Base-by-base conservation (phyloP, 2,329 filamentous ascomycete genomes). In the Talaromyces funiculosus region DNA sequence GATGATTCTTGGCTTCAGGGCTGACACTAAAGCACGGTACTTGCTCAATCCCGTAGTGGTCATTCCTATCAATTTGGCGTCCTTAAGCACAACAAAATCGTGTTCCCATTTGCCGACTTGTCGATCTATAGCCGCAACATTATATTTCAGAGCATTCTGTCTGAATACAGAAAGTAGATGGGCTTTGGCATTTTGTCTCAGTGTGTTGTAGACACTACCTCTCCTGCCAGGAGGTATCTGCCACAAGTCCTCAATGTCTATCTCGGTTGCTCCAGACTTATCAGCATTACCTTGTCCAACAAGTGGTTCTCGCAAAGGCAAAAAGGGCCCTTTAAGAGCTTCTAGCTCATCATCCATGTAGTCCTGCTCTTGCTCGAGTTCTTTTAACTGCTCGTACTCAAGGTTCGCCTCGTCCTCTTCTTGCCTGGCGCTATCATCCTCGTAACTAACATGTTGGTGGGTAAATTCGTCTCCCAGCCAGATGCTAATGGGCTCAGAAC, bases 31-130 rank as follows among this genome's bases (percentile, higher is more conserved):
- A 0, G 82, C 84, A 3, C 90, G 85, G 63, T 94, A 93, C 66
- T 95, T 95, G 72, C 86, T 87, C 8, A 95, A 71, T 0, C 90
- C 90, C 0, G 91, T 95, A 0, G 89, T 92, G 0, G 91, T 96
- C 78, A 87, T 81, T 8, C 86, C 86, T 56, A 88, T 80, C 26
- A 88, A 70, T 59, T 80, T 83, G 4, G 82, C 77, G 55, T 83
- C 83, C 35, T 83, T 82, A 3, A 93, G 75, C 24, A 90, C 79
- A 22, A 82, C 74, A 8, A 81, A 74, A 61, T 90, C 84, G 37
- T 79, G 77, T 61, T 86, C 81, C 80, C 82, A 88, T 26, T 78
- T 81, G 16, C 81, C 81, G 20, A 83, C 80, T 55, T 83, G 85
- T 7, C 85, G 73, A 14, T 84, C 77, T 10, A 76, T 75, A 31